Percentiles rank a stretch among this genome's conserved stretches.
Conservation (phyloP, 2,329 filamentous ascomycete genomes). For the Cryphonectria parasitica region DNA sequence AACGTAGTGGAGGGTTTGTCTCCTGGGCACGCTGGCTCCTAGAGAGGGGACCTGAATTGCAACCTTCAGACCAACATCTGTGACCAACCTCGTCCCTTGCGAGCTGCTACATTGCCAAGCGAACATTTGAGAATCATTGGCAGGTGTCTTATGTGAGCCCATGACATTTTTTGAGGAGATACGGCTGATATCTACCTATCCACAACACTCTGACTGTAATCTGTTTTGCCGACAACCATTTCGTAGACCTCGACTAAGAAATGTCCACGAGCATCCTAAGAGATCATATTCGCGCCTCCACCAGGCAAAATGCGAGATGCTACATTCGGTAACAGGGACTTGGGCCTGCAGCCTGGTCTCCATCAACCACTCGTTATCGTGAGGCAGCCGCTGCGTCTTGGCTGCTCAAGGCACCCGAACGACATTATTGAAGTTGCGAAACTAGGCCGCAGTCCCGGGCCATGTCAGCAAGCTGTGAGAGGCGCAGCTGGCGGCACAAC, state of each 20-base stretch:
- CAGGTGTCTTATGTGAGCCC: neutral
- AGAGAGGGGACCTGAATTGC: too few relatives aligned
- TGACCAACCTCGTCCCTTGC: neutral
- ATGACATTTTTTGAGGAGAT: neutral
- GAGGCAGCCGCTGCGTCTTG: neutral
- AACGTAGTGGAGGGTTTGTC: too few relatives aligned
- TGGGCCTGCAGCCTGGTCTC: neutral
- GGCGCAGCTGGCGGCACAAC: neutral
- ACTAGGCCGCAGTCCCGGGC: neutral
- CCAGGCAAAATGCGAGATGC: neutral
- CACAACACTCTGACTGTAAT: neutral
- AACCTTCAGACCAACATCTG: too few relatives aligned
- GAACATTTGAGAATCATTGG: neutral
- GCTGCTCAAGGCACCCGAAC: neutral
- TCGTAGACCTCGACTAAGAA: neutral
- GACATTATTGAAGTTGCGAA: neutral
- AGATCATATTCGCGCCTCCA: neutral
- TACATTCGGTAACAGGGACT: neutral
- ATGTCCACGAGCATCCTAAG: neutral
- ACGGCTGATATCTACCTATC: neutral
- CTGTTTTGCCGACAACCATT: neutral
- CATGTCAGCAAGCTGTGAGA: neutral
- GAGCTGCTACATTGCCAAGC: neutral
- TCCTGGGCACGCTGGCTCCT: too few relatives aligned
- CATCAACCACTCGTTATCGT: neutral